Percentiles rank a stretch among this genome's conserved stretches.
Evolutionary conservation across 139 green algal genomes (phyloP).

Genomic region (Tetraselmis chui): DNA sequence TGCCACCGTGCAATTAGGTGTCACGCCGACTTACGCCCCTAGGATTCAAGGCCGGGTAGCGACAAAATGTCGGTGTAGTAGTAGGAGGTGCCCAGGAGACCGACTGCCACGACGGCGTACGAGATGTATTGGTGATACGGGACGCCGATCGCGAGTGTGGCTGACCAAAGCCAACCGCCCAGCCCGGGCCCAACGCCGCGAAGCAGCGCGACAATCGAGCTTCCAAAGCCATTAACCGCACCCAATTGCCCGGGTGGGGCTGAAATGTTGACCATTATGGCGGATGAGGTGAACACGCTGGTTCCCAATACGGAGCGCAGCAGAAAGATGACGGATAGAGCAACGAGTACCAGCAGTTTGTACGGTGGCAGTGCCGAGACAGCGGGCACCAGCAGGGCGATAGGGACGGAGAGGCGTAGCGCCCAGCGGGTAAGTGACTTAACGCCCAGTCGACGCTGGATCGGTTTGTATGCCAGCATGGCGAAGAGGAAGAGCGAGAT

Average conservation of each 20-base stretch:
- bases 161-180: conserved; percentile 50
- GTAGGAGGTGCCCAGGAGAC: not conserved
- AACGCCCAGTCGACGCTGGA: not conserved
- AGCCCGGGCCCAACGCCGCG: conserved; percentile 45
- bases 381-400: conserved; percentile 34
- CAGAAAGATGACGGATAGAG: not conserved
- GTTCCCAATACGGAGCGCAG: conserved; percentile 1
- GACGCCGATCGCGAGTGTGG: conserved; percentile 19
- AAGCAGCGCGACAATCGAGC: conserved; percentile 50
- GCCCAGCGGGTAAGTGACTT: conserved; percentile 23
- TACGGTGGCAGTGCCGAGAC: conserved; percentile 16
- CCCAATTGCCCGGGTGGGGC: conserved; percentile 34
- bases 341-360: not conserved
- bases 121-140: conserved; percentile 49
- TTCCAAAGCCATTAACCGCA: conserved; percentile 57
- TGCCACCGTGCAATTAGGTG: too few relatives aligned
- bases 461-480: not conserved
- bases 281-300: conserved; percentile 45
- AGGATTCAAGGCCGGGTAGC: too few relatives aligned
- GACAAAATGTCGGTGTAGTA: not conserved
- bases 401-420: conserved; percentile 19
- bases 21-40: too few relatives aligned
- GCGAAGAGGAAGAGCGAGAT: not conserved
- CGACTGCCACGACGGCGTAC: conserved; percentile 31
- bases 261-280: conserved; percentile 52